Evolutionary conservation across 805 yeast species (phyloP).

Genomic region (Suhomyces emberorum): DNA sequence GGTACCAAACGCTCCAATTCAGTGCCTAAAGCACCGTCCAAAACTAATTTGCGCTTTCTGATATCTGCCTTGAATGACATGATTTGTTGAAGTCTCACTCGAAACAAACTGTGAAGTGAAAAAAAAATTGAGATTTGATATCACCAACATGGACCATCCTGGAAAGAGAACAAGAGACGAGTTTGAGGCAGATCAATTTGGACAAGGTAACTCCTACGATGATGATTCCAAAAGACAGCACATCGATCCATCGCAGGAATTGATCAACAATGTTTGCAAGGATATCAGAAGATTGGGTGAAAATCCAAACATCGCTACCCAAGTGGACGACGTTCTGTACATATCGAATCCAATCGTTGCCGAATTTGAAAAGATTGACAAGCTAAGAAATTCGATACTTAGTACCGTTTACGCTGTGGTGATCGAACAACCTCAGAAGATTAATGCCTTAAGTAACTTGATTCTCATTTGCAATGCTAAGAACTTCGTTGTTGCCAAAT

Average conservation of each 20-base stretch:
- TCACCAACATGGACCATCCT: constrained; percentile 14
- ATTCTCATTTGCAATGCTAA: constrained; percentile 63
- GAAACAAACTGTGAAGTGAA: not conserved
- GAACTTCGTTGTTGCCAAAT: constrained; percentile 63
- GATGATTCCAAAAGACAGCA: constrained; percentile 37
- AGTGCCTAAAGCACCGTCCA: constrained; percentile 17
- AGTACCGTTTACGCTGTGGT: constrained; percentile 65
- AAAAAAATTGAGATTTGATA: constrained; percentile 1
- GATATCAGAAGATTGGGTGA: constrained; percentile 45
- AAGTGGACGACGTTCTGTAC: constrained; percentile 54
- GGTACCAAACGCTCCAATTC: constrained; percentile 18
- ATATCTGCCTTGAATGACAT: constrained; percentile 4
- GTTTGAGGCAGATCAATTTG: constrained; percentile 18
- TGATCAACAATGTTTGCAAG: constrained; percentile 42
- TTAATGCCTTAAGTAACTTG: constrained; percentile 65
- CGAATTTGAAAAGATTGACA: constrained; percentile 61
- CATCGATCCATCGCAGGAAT: constrained; percentile 39
- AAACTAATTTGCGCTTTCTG: constrained; percentile 3
- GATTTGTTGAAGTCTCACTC: not conserved
- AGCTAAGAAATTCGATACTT: constrained; percentile 56
- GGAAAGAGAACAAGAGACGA: constrained; percentile 31
- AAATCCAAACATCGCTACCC: constrained; percentile 35
- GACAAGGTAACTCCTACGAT: constrained; percentile 2
- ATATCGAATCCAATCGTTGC: constrained; percentile 64
- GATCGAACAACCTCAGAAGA: constrained; percentile 89